phyloP scores from a whole-genome alignment of 2,329 filamentous ascomycete genomes.

The Nemania sp. region DNA sequence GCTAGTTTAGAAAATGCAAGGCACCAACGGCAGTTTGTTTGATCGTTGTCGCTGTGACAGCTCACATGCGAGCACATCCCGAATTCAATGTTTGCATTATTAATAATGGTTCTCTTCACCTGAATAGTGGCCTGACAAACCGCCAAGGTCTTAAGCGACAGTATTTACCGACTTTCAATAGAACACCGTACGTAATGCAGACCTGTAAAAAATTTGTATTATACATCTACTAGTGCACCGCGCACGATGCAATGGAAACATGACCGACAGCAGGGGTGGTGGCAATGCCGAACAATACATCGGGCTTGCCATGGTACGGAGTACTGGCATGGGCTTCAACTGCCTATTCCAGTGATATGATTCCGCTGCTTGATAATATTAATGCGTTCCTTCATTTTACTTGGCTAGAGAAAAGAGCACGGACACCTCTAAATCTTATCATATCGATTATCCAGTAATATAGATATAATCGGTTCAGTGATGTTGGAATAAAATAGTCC shows the following conservation, averaged over 20 bases:
- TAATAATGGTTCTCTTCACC: background rate
- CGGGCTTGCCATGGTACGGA: slow-evolving; percentile 13
- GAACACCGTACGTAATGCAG: slow-evolving; percentile 12
- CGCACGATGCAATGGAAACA: background rate
- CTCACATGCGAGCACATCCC: background rate
- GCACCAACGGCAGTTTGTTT: slow-evolving; percentile 13
- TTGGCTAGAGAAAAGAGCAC: background rate
- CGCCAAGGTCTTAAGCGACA: background rate
- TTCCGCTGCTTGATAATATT: too few species aligned
- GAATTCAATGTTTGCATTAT: background rate
- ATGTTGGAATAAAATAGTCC: too few species aligned
- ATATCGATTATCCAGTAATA: too few species aligned
- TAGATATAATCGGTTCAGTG: too few species aligned
- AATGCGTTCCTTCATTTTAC: background rate
- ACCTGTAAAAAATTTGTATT: background rate
- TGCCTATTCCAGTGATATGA: too few species aligned
- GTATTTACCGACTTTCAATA: background rate
- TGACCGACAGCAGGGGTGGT: slow-evolving; percentile 4
- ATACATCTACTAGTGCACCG: background rate
- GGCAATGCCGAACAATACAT: slow-evolving; percentile 6
- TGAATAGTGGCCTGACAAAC: background rate
- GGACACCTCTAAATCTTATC: too few species aligned
- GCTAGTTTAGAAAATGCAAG: slow-evolving; percentile 10
- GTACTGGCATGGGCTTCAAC: too few species aligned
- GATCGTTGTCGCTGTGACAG: background rate